A percentile compares a stretch with the other conserved stretches of the same genome.
Conservation (phyloP, 768 basidiomycete species). For the Dendrothele bispora region DNA sequence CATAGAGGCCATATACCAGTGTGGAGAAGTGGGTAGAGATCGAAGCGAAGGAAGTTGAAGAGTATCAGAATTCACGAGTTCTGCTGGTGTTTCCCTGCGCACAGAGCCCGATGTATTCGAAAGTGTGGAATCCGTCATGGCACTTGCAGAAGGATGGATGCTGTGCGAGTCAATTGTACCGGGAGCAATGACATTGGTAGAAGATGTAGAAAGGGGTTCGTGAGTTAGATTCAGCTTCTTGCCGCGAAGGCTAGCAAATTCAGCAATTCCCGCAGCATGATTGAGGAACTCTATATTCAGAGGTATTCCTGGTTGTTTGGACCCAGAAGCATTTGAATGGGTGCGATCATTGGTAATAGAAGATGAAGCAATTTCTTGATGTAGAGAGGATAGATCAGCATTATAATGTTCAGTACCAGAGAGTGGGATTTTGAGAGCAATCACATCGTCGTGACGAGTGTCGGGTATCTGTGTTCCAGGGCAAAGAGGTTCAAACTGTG, state of each 20-base stretch:
- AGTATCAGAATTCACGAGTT: conserved; percentile 45
- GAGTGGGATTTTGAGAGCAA: too few species aligned
- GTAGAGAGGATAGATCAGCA: too few species aligned
- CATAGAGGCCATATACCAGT: conserved; percentile 72
- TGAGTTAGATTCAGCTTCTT: conserved; percentile 25
- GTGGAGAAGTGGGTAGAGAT: conserved; percentile 33
- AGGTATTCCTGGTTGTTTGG: not conserved
- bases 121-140: not conserved
- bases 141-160: conserved; percentile 1
- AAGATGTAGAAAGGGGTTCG: not conserved
- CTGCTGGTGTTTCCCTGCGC: conserved; percentile 33
- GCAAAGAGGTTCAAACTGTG: too few species aligned
- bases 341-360: not conserved
- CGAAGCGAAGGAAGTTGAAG: conserved; percentile 37
- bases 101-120: not conserved
- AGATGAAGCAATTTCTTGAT: too few species aligned
- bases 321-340: not conserved
- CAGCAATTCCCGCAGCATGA: conserved; percentile 31
- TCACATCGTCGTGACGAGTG: too few species aligned
- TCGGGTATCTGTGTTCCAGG: too few species aligned
- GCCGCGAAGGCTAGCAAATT: conserved; percentile 42
- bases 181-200: conserved; percentile 4
- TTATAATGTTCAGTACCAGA: too few species aligned
- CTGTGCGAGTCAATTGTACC: conserved; percentile 2
- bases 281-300: conserved; percentile 22